A percentile compares a stretch with the other conserved stretches of the same genome.
Conservation (phyloP, 2,329 filamentous ascomycete genomes). For the Cladophialophora psammophila region DNA sequence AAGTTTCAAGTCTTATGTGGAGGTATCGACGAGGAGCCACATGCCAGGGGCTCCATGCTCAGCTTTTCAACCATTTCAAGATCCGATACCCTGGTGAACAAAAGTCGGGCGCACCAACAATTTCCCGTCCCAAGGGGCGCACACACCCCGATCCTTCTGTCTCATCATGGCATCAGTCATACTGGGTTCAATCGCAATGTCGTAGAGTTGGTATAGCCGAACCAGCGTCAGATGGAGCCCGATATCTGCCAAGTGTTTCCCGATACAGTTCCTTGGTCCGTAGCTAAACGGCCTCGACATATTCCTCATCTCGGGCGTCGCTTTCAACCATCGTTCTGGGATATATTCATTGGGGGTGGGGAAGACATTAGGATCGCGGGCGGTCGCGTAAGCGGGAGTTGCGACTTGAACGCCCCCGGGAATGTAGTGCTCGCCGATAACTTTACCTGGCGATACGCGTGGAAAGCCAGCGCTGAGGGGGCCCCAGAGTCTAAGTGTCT, state of each 20-base stretch:
- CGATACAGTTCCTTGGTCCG: slow-evolving; percentile 53
- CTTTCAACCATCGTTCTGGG: slow-evolving; percentile 59
- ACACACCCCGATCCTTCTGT: slow-evolving; percentile 20
- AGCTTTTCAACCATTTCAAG: no score
- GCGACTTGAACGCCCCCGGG: slow-evolving; percentile 50
- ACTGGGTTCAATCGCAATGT: slow-evolving; percentile 20
- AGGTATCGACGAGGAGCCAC: no score
- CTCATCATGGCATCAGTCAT: slow-evolving; percentile 27
- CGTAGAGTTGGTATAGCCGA: slow-evolving; percentile 25
- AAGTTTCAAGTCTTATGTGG: no score
- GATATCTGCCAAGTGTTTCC: slow-evolving; percentile 54
- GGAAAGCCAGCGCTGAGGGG: slow-evolving; percentile 21
- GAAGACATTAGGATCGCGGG: slow-evolving; percentile 53
- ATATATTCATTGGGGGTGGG: slow-evolving; percentile 51
- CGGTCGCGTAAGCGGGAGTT: slow-evolving; percentile 51
- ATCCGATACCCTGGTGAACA: no score
- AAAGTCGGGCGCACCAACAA: no score
- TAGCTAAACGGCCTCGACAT: slow-evolving; percentile 56
- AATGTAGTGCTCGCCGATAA: slow-evolving; percentile 55
- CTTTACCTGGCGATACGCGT: slow-evolving; percentile 25
- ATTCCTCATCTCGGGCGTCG: slow-evolving; percentile 46
- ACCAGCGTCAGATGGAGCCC: slow-evolving; percentile 51
- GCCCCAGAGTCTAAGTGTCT: slow-evolving; percentile 23
- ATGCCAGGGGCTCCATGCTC: no score
- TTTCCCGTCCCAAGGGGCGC: no score